Percentiles rank a stretch among this genome's conserved stretches.
These are phyloP conservation scores for Trichocladium uniseriatum DNA, from an alignment of 495 filamentous ascomycete species.

Conservation along the genomic window DNA sequence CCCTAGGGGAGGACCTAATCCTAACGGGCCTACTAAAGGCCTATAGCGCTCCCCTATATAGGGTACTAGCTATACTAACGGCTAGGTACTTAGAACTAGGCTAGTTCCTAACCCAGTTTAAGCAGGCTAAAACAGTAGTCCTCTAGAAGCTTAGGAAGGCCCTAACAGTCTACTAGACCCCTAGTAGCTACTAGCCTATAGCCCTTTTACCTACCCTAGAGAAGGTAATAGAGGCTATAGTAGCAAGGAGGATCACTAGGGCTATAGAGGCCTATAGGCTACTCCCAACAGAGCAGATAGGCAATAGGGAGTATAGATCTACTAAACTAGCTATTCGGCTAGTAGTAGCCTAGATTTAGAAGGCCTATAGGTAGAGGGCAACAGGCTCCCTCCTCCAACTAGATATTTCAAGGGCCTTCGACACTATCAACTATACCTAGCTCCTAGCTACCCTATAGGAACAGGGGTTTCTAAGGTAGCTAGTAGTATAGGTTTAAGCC, in stretches of 20 bases:
- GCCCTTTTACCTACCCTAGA: background rate
- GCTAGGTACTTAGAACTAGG: background rate
- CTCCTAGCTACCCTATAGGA: background rate
- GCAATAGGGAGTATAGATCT: background rate
- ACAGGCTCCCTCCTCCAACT: background rate
- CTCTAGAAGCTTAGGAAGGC: background rate
- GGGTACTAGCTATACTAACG: background rate
- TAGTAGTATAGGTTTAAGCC: background rate
- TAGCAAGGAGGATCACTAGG: background rate
- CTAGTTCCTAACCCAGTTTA: background rate
- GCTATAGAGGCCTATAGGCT: background rate
- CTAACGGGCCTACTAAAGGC: background rate
- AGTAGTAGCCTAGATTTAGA: background rate
- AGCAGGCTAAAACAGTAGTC: background rate
- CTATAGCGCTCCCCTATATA: background rate
- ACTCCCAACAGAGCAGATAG: background rate
- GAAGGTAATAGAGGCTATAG: background rate
- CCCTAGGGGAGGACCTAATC: background rate
- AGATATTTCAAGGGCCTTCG: background rate
- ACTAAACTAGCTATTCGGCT: background rate
- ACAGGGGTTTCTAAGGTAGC: background rate
- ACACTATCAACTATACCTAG: background rate
- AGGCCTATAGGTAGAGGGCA: background rate
- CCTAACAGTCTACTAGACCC: background rate
- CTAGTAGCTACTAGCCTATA: background rate